Evolutionary conservation across 1,284 basidiomycete genomes (phyloP).

Genomic region (Lentinula novae-zelandiae): DNA sequence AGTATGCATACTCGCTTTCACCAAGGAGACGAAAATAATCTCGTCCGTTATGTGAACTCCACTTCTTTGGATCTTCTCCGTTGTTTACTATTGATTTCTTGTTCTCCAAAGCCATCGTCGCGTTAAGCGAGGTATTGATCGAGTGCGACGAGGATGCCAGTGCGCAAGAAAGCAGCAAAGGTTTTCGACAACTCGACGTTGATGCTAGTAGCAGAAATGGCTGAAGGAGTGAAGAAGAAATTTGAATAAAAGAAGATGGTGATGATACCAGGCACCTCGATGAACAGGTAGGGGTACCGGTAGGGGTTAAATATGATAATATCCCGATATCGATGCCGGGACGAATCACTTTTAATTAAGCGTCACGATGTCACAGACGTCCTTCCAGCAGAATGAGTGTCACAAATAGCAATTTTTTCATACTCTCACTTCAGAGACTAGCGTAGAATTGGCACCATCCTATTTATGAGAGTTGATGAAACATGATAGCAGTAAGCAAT

Average conservation of each 20-base stretch:
- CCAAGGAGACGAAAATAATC: conserved; percentile 22
- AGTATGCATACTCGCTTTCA: conserved; percentile 28
- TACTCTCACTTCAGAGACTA: no score
- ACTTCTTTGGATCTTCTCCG: neutral
- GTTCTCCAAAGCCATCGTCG: neutral
- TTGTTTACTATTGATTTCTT: neutral
- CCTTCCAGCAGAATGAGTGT: no score
- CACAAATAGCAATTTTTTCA: no score
- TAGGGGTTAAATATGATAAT: no score
- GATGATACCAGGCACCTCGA: neutral
- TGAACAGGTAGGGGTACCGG: no score
- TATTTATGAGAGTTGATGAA: no score
- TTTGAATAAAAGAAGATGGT: neutral
- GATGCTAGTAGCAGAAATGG: neutral
- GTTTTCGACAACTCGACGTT: neutral
- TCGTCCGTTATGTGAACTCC: neutral
- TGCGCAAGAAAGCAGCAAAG: neutral
- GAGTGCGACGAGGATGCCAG: neutral
- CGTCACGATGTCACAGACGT: no score
- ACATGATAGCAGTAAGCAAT: no score
- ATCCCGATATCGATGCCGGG: no score
- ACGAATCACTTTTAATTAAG: no score
- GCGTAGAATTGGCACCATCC: no score
- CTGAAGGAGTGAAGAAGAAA: no score
- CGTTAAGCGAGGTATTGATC: neutral